Evolutionary conservation across 345 rosid genomes (phyloP), one percentile per base, ranked within the genome.

Genomic region (Aurinia saxatilis): DNA sequence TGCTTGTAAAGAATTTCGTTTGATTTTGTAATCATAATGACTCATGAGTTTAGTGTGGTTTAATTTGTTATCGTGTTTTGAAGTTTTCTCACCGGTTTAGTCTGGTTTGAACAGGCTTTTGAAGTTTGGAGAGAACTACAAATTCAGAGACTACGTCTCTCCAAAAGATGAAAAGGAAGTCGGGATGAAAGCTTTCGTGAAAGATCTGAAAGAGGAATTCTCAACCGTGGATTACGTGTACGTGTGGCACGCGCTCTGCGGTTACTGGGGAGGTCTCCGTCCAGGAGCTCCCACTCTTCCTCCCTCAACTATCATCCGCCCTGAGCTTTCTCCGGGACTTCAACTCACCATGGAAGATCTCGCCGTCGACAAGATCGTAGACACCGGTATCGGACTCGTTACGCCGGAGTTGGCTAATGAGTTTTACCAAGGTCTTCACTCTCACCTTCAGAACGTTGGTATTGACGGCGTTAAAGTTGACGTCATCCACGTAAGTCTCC

Each of bases 401-500:
- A 79, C 83, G 6, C 97, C 99, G 46, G 97, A 84, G 64, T 8
- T 18, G 17, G 97, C 50, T 15, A 82, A 75, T n/a, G 75, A 81
- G 68, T 72, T 93, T 70, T 93, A 85, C 35, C 89, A 93, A 50
- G 97, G 97, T 8, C 71, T 93, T 15, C 99, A 93, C 52, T 80
- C 95, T 8, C 95, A 87, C 53, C 55, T 93, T 64, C 75, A 81
- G 60, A 73, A 65, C 10, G 82, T 50, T 10, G 97, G 97, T 15
- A 78, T 93, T 45, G 96, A 93, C 66, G 99, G 99, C n/a, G 99
- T 93, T 73, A 93, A 93, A 70, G 92, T 93, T 14, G 97, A 93
- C 78, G 99, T 90, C 60, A 93, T 93, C 55, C 97, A 93, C 29
- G 98, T 92, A 82, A 85, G 93, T 49, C 15, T 18, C 39, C 13